A percentile compares a stretch with the other conserved stretches of the same genome.
Evolutionary conservation across 177 flowering plant species (phyloP).

Genomic region (Vitis hybrid): DNA sequence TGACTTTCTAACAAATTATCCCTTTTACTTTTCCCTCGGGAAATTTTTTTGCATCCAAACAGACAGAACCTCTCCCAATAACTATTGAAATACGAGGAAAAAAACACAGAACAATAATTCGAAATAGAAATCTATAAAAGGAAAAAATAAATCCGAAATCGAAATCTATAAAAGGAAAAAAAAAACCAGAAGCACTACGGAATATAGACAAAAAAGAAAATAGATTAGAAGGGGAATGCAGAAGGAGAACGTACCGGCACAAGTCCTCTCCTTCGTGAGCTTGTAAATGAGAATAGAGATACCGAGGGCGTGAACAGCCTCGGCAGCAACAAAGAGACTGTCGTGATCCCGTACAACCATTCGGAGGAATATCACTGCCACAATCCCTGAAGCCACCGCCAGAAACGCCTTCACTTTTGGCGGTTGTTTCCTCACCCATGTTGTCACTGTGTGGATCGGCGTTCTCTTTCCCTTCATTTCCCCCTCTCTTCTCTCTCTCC

Average conservation of each 20-base stretch:
- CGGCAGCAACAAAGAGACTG: conserved; percentile 72
- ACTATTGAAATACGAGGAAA: too few relatives aligned
- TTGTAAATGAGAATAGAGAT: conserved; percentile 65
- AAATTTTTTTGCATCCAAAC: too few relatives aligned
- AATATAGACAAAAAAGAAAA: too few relatives aligned
- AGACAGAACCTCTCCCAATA: too few relatives aligned
- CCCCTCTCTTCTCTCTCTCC: conserved; percentile 9
- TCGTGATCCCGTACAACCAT: conserved; percentile 63
- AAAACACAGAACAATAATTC: too few relatives aligned
- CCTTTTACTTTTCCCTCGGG: too few relatives aligned
- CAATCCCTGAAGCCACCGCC: conserved; percentile 58
- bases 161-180: too few relatives aligned
- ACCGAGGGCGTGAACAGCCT: conserved; percentile 65
- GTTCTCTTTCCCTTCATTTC: conserved; percentile 42
- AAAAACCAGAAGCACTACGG: too few relatives aligned
- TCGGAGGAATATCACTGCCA: conserved; percentile 49
- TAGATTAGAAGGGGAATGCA: neutral
- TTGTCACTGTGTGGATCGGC: conserved; percentile 44
- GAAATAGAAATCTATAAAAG: too few relatives aligned
- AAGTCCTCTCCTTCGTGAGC: conserved; percentile 63
- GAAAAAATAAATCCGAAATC: too few relatives aligned
- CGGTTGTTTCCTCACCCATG: conserved; percentile 72
- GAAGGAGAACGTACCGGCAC: conserved; percentile 39
- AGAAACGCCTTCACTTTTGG: conserved; percentile 66
- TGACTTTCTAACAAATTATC: too few relatives aligned